Percentiles rank a stretch among this genome's conserved stretches.
Conservation (phyloP, 2,329 filamentous ascomycete species). For the Ceratocystis ficicola region DNA sequence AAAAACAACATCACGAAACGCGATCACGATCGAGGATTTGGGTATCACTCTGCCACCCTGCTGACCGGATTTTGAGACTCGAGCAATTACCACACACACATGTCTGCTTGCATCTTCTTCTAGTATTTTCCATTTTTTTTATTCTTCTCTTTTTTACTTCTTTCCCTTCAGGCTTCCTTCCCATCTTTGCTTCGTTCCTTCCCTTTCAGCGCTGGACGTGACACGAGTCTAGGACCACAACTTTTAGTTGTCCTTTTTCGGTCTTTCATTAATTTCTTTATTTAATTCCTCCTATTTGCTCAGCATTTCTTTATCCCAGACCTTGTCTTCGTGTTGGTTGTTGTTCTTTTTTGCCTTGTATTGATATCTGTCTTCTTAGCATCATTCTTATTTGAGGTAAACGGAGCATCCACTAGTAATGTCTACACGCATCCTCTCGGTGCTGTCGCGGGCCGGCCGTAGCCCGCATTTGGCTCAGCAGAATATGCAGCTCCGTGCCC, state of each 20-base stretch:
- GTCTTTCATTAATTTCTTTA: background rate
- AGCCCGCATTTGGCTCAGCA: conserved; percentile 5
- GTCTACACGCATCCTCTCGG: conserved; percentile 9
- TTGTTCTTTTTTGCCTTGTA: background rate
- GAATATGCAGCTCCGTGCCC: background rate
- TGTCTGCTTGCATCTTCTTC: background rate
- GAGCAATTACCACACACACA: background rate
- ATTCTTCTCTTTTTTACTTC: conserved; percentile 11
- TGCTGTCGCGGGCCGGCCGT: conserved; percentile 11
- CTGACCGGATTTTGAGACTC: background rate
- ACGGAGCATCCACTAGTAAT: conserved; percentile 1
- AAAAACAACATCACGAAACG: background rate
- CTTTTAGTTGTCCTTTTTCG: background rate
- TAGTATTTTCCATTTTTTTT: background rate
- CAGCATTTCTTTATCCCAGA: background rate
- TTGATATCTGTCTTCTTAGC: background rate
- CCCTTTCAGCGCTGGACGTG: conserved; percentile 6
- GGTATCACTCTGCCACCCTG: background rate
- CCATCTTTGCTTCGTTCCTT: conserved; percentile 1
- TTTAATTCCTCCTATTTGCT: background rate
- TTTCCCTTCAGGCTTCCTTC: background rate
- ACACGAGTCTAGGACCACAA: conserved; percentile 4
- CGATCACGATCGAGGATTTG: background rate
- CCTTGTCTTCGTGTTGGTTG: background rate
- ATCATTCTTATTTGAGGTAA: background rate